These are phyloP conservation scores for Cubamyces sp. DNA, from an alignment of 768 basidiomycete genomes.

Conservation along the genomic window DNA sequence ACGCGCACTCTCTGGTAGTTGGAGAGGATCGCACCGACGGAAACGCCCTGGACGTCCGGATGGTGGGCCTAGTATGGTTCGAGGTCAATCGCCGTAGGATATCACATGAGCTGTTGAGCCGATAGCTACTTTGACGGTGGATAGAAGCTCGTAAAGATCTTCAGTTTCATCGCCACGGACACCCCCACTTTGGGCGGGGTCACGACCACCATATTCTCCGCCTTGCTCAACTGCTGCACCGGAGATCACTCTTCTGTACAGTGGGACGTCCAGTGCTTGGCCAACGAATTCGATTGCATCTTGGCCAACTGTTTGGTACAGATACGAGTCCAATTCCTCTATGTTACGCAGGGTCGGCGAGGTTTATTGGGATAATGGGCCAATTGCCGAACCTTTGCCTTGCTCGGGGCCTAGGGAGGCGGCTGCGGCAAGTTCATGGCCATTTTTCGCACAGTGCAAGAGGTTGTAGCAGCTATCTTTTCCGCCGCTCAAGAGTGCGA, in stretches of 20 bases:
- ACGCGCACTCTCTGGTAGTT: constrained; percentile 97
- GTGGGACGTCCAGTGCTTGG: constrained; percentile 80
- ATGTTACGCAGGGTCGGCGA: constrained; percentile 28
- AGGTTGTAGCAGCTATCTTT: constrained; percentile 98
- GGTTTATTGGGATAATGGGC: constrained; percentile 24
- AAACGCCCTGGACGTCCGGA: constrained; percentile 84
- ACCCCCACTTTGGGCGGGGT: constrained; percentile 48
- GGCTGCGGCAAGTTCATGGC: constrained; percentile 85
- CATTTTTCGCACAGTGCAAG: constrained; percentile 82
- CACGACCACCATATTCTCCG: constrained; percentile 81
- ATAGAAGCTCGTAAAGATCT: constrained; percentile 78
- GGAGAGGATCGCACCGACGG: constrained; percentile 95
- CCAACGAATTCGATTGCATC: constrained; percentile 90
- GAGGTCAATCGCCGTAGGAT: constrained; percentile 4
- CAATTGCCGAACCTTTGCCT: constrained; percentile 70
- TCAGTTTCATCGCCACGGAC: constrained; percentile 93
- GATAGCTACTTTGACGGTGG: constrained; percentile 69
- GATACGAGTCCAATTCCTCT: constrained; percentile 98
- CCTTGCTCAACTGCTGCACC: constrained; percentile 83
- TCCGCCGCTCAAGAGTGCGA: constrained; percentile 94
- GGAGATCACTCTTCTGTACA: constrained; percentile 79
- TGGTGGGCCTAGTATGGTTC: constrained; percentile 57
- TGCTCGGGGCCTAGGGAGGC: constrained; percentile 84
- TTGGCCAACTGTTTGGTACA: constrained; percentile 99
- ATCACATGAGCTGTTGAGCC: neutral